Evolutionary conservation across 2,329 filamentous ascomycete species (phyloP), one percentile per base, ranked within the genome.

Genomic region (Trichoderma koningii): DNA sequence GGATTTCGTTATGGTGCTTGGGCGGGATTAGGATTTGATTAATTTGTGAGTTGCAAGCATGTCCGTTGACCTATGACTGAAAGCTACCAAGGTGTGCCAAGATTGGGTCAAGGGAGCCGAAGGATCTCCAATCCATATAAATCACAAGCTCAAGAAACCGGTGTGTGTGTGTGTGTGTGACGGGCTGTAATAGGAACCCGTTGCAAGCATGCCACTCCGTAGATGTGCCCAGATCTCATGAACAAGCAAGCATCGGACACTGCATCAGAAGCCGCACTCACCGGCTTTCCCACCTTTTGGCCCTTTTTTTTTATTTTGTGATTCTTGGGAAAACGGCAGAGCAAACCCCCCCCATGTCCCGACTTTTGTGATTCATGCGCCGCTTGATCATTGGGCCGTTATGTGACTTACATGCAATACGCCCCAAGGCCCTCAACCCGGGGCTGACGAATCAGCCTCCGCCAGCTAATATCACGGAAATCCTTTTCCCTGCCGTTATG

Each of bases 361-460:
- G 19, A 30, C 34, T 38, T 38, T 38, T 10, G 34, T 38, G 34
- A 38, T 38, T 38, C 34, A 38, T 38, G 34, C 34, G 34, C 34
- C 5, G 34, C 34, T 38, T 38, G 34, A 38, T 38, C 34, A 38
- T 57, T 47, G 26, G 50, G n/a, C 19, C 26, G 50, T 52, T 23
- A 63, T 55, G 59, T 19, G 23, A 42, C 34, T 23, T 56, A 17
- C 55, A 45, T 14, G 14, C 50, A 2, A 7, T 30, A 30, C 28
- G 7, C 28, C 28, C 28, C 28, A 23, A 23, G 21, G 21, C 21
- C 21, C 30, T 10, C 30, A 7, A 9, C 30, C 34, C 28, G 4
- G 28, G 34, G 61, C 61, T 48, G 61, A 44, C 61, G 61, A 64
- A 64, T 64, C 61, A 64, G 17, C 34, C 28, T 14, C 3, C 30